A percentile compares a stretch with the other conserved stretches of the same genome.
Conservation (phyloP, 192 early-diverging fungal genomes). For the Dispira parvispora region DNA sequence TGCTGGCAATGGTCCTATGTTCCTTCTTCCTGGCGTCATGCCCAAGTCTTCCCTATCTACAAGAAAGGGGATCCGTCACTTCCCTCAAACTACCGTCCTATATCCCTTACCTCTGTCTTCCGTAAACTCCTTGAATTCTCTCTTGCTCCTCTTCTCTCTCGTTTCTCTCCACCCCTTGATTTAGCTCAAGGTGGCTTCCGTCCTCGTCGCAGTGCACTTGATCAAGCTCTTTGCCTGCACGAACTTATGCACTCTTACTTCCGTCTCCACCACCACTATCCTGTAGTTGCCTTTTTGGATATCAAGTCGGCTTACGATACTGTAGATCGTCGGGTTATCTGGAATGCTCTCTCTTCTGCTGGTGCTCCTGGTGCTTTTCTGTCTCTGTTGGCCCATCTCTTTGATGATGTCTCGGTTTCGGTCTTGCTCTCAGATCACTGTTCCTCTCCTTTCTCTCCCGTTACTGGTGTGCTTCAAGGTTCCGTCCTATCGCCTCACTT, state of each 20-base stretch:
- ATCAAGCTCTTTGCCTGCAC: slow-evolving; percentile 12
- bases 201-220: slow-evolving; percentile 1
- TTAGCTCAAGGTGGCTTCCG: slow-evolving; percentile 15
- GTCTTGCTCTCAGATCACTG: neutral
- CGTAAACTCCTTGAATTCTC: slow-evolving; percentile 13
- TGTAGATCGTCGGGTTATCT: slow-evolving; percentile 14
- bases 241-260: neutral
- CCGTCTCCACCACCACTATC: neutral
- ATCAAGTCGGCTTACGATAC: slow-evolving; percentile 15
- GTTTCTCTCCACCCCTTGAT: slow-evolving; percentile 3
- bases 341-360: slow-evolving; percentile 3
- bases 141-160: neutral
- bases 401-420: slow-evolving; percentile 11
- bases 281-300: slow-evolving; percentile 15
- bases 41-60: slow-evolving; percentile 14
- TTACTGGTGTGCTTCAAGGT: slow-evolving; percentile 14
- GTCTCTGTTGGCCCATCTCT: slow-evolving; percentile 3
- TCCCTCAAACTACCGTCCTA: slow-evolving; percentile 12
- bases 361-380: neutral
- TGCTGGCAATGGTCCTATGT: slow-evolving; percentile 15
- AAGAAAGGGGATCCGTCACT: slow-evolving; percentile 12
- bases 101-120: slow-evolving; percentile 13
- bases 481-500: slow-evolving; percentile 13
- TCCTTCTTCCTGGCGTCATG: slow-evolving; percentile 12
- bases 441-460: neutral